Evolutionary conservation across 139 green algal genomes (phyloP), one percentile per base, ranked within the genome.

Genomic region (Diplosphaera chodatii): DNA sequence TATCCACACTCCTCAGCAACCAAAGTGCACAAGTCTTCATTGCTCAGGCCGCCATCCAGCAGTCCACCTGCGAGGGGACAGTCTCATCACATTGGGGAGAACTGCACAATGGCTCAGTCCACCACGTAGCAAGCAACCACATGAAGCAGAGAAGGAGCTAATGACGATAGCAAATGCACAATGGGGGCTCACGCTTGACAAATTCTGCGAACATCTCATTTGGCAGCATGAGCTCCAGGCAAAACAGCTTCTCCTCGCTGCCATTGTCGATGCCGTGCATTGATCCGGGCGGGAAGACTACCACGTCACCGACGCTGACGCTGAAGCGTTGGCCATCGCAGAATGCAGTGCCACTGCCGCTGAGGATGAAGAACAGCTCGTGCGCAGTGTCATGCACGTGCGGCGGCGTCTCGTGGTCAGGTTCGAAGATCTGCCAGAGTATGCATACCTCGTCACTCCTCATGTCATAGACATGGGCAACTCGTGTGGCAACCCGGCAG

Each of bases 291-390:
- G 83, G 84, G 71, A 96, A 96, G 18, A 94, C 85, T 10, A 89
- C 80, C 62, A 84, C 77, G 71, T 94, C 91, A 10, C 91, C 91
- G 0, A 87, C 70, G 4, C 32, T 6, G 66, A 96, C 68, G 10
- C 70, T 40, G 32, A 88, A 85, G 2, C 75, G 72, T 29, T 83
- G 68, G 32, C 73, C 77, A 63, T 87, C 78, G 78, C 86, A 93
- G 37, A 83, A 88, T 4, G 76, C 89, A 4, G 68, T 64, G 5
- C 88, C 88, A 4, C 78, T 32, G 22, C 90, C 91, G 2, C 75
- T 78, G 34, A 96, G 72, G 40, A 96, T 87, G 68, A 96, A 92
- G 41, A 96, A 96, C 13, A 96, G 76, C 75, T 96, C 91, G 71
- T 96, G 82, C 0, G 84, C 89, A 4, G 62, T 63, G 1, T 77